phyloP scores from a whole-genome alignment of 2,329 filamentous ascomycete genomes.

The Alternaria alternata region DNA sequence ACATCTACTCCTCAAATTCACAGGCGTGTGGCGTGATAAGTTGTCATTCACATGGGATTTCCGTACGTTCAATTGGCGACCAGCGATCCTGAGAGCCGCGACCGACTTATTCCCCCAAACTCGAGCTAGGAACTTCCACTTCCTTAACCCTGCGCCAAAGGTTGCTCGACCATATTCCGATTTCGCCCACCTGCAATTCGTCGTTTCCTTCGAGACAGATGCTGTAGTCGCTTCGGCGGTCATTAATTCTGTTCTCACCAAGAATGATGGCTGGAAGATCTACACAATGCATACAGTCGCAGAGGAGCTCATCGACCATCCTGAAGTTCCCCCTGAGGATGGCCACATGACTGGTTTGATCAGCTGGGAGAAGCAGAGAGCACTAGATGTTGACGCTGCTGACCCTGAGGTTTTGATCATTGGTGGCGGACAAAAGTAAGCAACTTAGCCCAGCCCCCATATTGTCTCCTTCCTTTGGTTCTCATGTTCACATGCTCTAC shows the following conservation, averaged over 20 bases:
- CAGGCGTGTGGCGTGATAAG: slow-evolving; percentile 16
- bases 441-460: not conserved
- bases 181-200: slow-evolving; percentile 11
- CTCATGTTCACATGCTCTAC: too few species aligned
- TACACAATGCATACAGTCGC: slow-evolving; percentile 16
- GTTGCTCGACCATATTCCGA: slow-evolving; percentile 12
- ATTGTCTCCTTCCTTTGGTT: too few species aligned
- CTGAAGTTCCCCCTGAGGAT: slow-evolving; percentile 9
- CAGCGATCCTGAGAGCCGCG: slow-evolving; percentile 14
- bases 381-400: slow-evolving; percentile 6
- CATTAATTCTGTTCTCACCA: slow-evolving; percentile 12
- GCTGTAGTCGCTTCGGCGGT: slow-evolving; percentile 14
- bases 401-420: slow-evolving; percentile 26
- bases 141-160: not conserved
- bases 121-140: slow-evolving; percentile 1
- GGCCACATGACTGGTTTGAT: slow-evolving; percentile 15
- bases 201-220: slow-evolving; percentile 17
- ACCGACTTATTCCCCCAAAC: slow-evolving; percentile 9
- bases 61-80: slow-evolving; percentile 14
- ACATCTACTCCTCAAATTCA: slow-evolving; percentile 2
- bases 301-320: slow-evolving; percentile 12
- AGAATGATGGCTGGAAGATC: slow-evolving; percentile 15
- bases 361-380: slow-evolving; percentile 16
- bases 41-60: slow-evolving; percentile 18
- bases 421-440: slow-evolving; percentile 31